phyloP scores from a whole-genome alignment of 2,329 filamentous ascomycete genomes.

The Harringtonia lauricola region DNA sequence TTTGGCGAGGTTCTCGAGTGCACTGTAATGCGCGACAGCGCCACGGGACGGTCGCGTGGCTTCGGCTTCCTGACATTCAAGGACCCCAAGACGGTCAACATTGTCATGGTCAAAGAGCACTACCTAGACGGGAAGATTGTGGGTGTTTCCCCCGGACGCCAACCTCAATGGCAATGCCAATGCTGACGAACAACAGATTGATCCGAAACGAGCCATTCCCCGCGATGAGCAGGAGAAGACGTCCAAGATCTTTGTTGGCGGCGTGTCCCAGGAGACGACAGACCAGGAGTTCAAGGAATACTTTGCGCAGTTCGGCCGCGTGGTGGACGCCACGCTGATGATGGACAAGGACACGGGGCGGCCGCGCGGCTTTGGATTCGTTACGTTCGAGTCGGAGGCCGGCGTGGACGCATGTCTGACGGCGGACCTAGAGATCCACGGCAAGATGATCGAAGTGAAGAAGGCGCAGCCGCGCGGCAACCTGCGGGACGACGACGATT shows the following conservation, averaged over 20 bases:
- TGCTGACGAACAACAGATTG: constrained; percentile 52
- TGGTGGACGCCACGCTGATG: constrained; percentile 96
- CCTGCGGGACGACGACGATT: constrained; percentile 79
- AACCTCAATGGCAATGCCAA: neutral
- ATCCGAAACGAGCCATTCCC: constrained; percentile 93
- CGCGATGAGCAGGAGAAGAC: constrained; percentile 97
- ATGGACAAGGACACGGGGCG: constrained; percentile 99
- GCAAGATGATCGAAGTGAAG: constrained; percentile 96
- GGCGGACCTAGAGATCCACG: constrained; percentile 78
- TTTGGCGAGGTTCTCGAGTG: constrained; percentile 97
- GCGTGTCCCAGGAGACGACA: constrained; percentile 92
- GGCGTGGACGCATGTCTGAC: constrained; percentile 87
- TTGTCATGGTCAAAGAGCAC: constrained; percentile 99
- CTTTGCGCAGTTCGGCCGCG: constrained; percentile 91
- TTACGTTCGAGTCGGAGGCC: constrained; percentile 92
- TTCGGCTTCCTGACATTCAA: constrained; percentile 98
- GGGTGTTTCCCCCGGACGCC: too few species aligned
- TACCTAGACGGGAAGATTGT: constrained; percentile 98
- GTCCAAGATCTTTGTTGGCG: constrained; percentile 96
- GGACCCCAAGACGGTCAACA: constrained; percentile 95
- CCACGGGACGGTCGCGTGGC: constrained; percentile 83
- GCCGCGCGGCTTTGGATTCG: constrained; percentile 91
- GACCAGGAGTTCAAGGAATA: constrained; percentile 95
- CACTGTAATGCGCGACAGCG: constrained; percentile 97
- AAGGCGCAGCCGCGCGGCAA: constrained; percentile 94